Evolutionary conservation across 345 rosid genomes (phyloP).

Genomic region (Cardamine occulta): DNA sequence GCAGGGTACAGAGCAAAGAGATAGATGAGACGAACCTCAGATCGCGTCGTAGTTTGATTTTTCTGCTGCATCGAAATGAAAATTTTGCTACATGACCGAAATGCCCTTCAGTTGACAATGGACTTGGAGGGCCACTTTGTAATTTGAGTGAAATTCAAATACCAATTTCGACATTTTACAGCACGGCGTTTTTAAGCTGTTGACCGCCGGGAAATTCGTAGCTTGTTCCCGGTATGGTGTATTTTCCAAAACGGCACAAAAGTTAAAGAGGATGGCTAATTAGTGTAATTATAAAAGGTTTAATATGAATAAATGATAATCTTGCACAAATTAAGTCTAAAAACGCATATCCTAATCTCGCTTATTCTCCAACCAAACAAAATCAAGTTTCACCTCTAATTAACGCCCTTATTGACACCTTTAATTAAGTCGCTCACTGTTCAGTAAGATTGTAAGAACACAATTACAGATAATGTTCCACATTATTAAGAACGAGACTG

Average conservation of each 20-base stretch:
- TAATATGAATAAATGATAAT: background rate
- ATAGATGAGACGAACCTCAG: constrained; percentile 42
- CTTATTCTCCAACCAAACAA: background rate
- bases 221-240: constrained; percentile 35
- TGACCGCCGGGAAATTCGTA: constrained; percentile 42
- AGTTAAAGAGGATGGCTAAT: background rate
- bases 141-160: background rate
- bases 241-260: constrained; percentile 8
- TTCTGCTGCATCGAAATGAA: constrained; percentile 36
- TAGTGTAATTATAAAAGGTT: background rate
- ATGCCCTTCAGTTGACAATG: constrained; percentile 41
- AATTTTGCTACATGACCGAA: constrained; percentile 12
- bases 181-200: constrained; percentile 4
- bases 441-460: background rate
- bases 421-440: background rate
- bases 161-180: constrained; percentile 24
- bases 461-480: background rate
- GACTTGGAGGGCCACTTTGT: constrained; percentile 7
- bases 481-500: constrained; percentile 8
- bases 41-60: constrained; percentile 45
- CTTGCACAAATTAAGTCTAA: constrained; percentile 4
- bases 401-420: background rate
- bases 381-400: background rate
- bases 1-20: constrained; percentile 34
- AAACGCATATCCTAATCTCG: background rate